A percentile compares a stretch with the other conserved stretches of the same genome.
Conservation (phyloP, 495 filamentous ascomycete genomes). For the Clavariopsis aquatica region DNA sequence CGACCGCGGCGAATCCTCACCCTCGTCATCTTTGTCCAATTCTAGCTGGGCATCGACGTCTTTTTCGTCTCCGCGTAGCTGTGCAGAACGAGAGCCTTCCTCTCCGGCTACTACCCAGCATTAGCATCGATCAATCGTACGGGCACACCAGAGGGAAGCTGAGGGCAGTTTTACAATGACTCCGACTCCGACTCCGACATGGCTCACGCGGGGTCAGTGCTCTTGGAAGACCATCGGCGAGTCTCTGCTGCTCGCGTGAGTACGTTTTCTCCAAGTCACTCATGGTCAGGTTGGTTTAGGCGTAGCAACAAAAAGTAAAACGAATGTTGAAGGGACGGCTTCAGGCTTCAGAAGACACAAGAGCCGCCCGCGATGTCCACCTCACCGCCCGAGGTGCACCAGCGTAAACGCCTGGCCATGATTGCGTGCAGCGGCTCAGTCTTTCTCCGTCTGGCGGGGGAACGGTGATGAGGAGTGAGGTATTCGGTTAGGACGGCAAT, state of each 20-base stretch:
- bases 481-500: slow-evolving; percentile 5
- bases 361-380: background rate
- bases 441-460: slow-evolving; percentile 1
- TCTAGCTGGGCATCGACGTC: slow-evolving; percentile 35
- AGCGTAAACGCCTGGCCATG: slow-evolving; percentile 11
- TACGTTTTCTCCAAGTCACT: slow-evolving; percentile 27
- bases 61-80: slow-evolving; percentile 17
- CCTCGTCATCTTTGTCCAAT: slow-evolving; percentile 33
- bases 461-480: background rate
- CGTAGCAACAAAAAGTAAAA: background rate
- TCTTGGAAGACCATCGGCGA: slow-evolving; percentile 7
- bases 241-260: slow-evolving; percentile 22
- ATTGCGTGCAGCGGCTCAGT: background rate
- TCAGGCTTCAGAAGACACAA: too few species aligned
- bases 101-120: background rate
- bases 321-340: too few species aligned
- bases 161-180: slow-evolving; percentile 7
- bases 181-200: slow-evolving; percentile 5
- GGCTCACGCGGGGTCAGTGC: slow-evolving; percentile 6
- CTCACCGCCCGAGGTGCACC: background rate
- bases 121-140: background rate
- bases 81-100: background rate
- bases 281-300: background rate
- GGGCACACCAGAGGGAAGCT: background rate
- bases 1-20: slow-evolving; percentile 26